Evolutionary conservation across 768 basidiomycete genomes (phyloP).

Genomic region (Erythrobasidium yunnanense): DNA sequence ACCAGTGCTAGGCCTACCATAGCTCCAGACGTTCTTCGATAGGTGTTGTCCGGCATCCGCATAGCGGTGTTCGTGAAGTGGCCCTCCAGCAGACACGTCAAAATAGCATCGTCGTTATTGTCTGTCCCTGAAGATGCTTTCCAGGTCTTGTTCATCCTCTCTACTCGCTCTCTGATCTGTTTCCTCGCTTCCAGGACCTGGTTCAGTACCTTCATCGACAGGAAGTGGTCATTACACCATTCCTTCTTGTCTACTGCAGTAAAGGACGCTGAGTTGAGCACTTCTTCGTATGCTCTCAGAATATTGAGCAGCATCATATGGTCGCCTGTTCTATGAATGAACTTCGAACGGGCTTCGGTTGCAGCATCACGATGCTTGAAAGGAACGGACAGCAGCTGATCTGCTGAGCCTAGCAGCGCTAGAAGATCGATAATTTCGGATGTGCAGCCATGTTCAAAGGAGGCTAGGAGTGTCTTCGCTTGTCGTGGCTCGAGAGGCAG

Average conservation of each 20-base stretch:
- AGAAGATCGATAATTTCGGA: slow-evolving; percentile 72
- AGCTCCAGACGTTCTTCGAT: slow-evolving; percentile 53
- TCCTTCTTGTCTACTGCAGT: slow-evolving; percentile 45
- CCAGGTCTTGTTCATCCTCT: slow-evolving; percentile 53
- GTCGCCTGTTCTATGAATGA: slow-evolving; percentile 74
- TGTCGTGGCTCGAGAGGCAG: slow-evolving; percentile 84
- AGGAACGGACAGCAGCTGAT: slow-evolving; percentile 40
- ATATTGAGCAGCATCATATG: slow-evolving; percentile 81
- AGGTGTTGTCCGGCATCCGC: slow-evolving; percentile 71
- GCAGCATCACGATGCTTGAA: slow-evolving; percentile 54
- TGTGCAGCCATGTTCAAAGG: slow-evolving; percentile 61
- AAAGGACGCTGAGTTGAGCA: slow-evolving; percentile 24
- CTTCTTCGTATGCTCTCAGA: slow-evolving; percentile 65
- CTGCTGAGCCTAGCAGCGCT: slow-evolving; percentile 60
- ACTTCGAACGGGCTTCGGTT: slow-evolving; percentile 58
- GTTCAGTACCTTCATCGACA: slow-evolving; percentile 68
- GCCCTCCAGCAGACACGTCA: slow-evolving; percentile 64
- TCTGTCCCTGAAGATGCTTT: slow-evolving; percentile 47
- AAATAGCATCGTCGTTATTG: slow-evolving; percentile 57
- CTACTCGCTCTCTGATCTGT: slow-evolving; percentile 62
- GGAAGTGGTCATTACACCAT: slow-evolving; percentile 75
- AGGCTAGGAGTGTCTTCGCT: slow-evolving; percentile 67
- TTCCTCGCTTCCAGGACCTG: slow-evolving; percentile 69
- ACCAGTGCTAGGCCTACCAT: slow-evolving; percentile 38
- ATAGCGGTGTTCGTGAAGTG: slow-evolving; percentile 73